A percentile compares a stretch with the other conserved stretches of the same genome.
Evolutionary conservation across 2,329 filamentous ascomycete species (phyloP).

Genomic region (Penicillium sp.): DNA sequence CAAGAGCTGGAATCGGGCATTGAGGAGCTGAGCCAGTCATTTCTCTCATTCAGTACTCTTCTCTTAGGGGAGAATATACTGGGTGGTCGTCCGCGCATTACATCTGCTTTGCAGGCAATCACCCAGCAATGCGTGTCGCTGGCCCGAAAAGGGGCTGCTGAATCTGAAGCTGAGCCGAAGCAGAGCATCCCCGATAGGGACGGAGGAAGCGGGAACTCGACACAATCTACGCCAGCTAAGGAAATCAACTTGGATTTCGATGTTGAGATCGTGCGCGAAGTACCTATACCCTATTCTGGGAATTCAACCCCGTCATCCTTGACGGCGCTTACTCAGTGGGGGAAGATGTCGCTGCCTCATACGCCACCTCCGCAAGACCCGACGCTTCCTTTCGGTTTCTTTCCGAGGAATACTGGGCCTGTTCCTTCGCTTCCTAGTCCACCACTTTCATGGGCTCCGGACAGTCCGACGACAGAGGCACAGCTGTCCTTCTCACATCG

Average conservation of each 20-base stretch:
- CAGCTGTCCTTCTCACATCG: slow-evolving; percentile 21
- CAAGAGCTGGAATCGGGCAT: slow-evolving; percentile 25
- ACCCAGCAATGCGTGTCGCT: slow-evolving; percentile 26
- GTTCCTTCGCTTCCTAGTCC: neutral
- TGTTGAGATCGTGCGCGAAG: neutral
- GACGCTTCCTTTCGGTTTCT: slow-evolving; percentile 17
- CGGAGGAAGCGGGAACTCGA: neutral
- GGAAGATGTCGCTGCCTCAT: slow-evolving; percentile 8
- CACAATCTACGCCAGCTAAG: neutral
- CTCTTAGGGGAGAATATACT: slow-evolving; percentile 21
- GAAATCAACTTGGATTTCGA: slow-evolving; percentile 2
- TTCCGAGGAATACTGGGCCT: slow-evolving; percentile 8
- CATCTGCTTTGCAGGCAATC: slow-evolving; percentile 23
- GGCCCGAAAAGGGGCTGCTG: slow-evolving; percentile 19
- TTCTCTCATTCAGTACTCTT: slow-evolving; percentile 28
- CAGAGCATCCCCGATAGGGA: neutral
- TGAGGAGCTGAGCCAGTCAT: slow-evolving; percentile 26
- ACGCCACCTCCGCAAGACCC: slow-evolving; percentile 21
- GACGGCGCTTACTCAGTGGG: slow-evolving; percentile 7
- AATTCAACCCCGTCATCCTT: slow-evolving; percentile 3
- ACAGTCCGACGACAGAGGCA: slow-evolving; percentile 4
- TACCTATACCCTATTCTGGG: slow-evolving; percentile 1
- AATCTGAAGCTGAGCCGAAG: neutral
- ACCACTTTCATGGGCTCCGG: slow-evolving; percentile 2
- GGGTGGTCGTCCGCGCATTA: slow-evolving; percentile 15